Evolutionary conservation across 495 filamentous ascomycete genomes (phyloP).

Genomic region (Lophiostoma macrostomum): DNA sequence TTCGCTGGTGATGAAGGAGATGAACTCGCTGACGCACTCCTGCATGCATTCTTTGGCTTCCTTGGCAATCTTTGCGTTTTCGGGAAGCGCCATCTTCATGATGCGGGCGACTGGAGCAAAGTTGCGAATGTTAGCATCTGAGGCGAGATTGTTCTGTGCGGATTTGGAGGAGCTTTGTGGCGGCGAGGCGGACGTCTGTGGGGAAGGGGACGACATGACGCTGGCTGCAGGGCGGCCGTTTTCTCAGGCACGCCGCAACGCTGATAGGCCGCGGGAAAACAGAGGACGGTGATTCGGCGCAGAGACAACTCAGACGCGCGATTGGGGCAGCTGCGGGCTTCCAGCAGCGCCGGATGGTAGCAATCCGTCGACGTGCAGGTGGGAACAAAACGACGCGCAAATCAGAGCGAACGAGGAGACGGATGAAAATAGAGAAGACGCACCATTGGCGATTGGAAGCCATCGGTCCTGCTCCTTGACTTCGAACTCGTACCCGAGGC

Average conservation of each 20-base stretch:
- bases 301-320: conserved; percentile 39
- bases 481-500: conserved; percentile 86
- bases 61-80: conserved; percentile 99
- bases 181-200: conserved; percentile 45
- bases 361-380: conserved; percentile 43
- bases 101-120: conserved; percentile 95
- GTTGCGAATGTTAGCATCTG: conserved; percentile 86
- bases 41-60: conserved; percentile 99
- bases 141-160: conserved; percentile 35
- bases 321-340: conserved; percentile 44
- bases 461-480: conserved; percentile 99
- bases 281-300: conserved; percentile 40
- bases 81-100: conserved; percentile 95
- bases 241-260: conserved; percentile 29
- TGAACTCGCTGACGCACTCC: conserved; percentile 99
- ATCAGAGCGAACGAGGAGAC: conserved; percentile 41
- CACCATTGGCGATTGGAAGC: conserved; percentile 99
- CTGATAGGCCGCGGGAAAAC: conserved; percentile 15
- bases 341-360: conserved; percentile 51
- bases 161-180: conserved; percentile 20
- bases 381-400: conserved; percentile 57
- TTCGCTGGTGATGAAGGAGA: conserved; percentile 99
- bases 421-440: conserved; percentile 51
- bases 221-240: conserved; percentile 34
- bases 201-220: conserved; percentile 42